Base-by-base conservation (phyloP, 2,329 filamentous ascomycete species). In the Fusarium duplospermum region DNA sequence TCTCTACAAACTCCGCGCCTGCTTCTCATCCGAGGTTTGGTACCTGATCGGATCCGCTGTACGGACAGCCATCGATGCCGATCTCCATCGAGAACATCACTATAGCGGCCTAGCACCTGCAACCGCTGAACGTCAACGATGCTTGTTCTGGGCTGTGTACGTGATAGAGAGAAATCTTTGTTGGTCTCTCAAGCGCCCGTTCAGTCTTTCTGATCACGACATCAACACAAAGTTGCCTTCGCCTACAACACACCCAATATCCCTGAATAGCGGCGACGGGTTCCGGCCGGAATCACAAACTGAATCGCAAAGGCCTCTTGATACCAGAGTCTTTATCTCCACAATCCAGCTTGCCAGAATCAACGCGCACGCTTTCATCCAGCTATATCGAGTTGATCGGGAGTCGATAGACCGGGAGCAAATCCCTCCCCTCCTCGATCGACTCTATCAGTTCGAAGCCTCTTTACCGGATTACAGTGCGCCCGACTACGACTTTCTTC, bases 251-350 rank as follows among this genome's bases (percentile, higher is more conserved):
- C 20, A 45, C 10, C 20, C 42, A 5, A 45, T 45, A 24, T 9
- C 2, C 7, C 14, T 16, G 1, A 9, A 1, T 2, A 45, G 14
- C 16, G 20, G 2, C 13, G 13, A 24, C 1, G 7, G 16, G 9
- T 4, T 2, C 2, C 13, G 20, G 2, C 16, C 42, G 1, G 42
- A 24, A 16, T 14, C 42, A 3, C 42, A 45, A 45, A 8, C 4
- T 2, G 42, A 45, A 16, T 45, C 42, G 2, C 20, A 45, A 24
- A 45, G 42, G 2, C 42, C 42, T 1, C 42, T 45, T 6, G 42
- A 45, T 1, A 45, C 42, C 0, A 45, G 20, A 2, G 42, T 45
- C 0, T 45, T 45, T 9, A 45, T 45, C 13, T 45, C 42, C 4
- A 45, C 13, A 24, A 24, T 45, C 20, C 42, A 45, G 20, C 42